These are phyloP conservation scores for Mycena alexandri DNA, from an alignment of 768 basidiomycete species.

Conservation along the genomic window DNA sequence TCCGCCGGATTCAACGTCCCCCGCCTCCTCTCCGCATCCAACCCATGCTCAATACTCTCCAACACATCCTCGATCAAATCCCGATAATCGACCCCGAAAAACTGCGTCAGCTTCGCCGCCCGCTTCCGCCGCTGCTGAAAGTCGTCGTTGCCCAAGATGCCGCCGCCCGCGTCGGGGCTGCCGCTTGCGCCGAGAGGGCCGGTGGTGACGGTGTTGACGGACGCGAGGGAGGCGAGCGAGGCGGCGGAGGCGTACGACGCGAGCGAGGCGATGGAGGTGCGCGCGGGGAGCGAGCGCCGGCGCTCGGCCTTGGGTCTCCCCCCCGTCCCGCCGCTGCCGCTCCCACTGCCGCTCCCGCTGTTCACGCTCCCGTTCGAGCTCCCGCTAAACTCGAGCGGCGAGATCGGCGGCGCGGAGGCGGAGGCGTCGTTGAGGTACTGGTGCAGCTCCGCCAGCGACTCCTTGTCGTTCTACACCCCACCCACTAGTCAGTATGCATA, in stretches of 20 bases:
- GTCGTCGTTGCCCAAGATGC: too few relatives aligned
- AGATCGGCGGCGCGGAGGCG: slow-evolving; percentile 38
- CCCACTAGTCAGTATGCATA: too few relatives aligned
- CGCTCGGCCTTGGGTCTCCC: slow-evolving; percentile 52
- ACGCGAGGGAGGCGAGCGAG: slow-evolving; percentile 54
- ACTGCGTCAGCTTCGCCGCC: slow-evolving; percentile 87
- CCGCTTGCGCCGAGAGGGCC: slow-evolving; percentile 50
- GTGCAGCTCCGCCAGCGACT: slow-evolving; percentile 81
- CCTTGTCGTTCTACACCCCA: slow-evolving; percentile 88
- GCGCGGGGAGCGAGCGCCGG: slow-evolving; percentile 76
- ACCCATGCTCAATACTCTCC: slow-evolving; percentile 82
- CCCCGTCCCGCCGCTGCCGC: slow-evolving; percentile 14
- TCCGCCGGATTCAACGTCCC: slow-evolving; percentile 78
- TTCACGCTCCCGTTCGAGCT: slow-evolving; percentile 14
- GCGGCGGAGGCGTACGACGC: slow-evolving; percentile 52
- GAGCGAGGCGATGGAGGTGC: slow-evolving; percentile 71
- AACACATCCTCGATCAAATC: slow-evolving; percentile 83
- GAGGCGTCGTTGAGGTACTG: slow-evolving; percentile 65
- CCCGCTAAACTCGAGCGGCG: slow-evolving; percentile 41
- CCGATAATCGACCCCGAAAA: slow-evolving; percentile 89
- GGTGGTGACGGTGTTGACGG: slow-evolving; percentile 44
- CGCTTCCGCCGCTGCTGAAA: slow-evolving; percentile 81
- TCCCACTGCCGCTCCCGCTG: not conserved
- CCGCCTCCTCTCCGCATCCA: slow-evolving; percentile 75
- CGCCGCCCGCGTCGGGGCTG: slow-evolving; percentile 56